phyloP scores from a whole-genome alignment of 192 early-diverging fungal genomes.

The Coemansia sp. region DNA sequence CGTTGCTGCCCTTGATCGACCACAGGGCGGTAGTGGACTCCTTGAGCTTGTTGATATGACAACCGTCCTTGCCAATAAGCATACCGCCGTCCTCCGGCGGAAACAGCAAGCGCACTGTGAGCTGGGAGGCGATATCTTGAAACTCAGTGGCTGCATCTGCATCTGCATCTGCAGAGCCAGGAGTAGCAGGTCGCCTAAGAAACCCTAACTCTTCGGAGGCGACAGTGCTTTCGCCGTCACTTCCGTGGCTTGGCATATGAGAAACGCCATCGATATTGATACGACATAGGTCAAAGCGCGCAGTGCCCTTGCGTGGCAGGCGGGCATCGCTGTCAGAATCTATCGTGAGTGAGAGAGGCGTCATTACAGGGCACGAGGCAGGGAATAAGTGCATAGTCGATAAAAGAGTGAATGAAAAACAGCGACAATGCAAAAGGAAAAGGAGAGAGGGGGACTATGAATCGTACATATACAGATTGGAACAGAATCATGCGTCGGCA shows the following conservation, averaged over 20 bases:
- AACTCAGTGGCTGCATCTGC: neutral
- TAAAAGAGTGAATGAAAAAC: neutral
- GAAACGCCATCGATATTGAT: neutral
- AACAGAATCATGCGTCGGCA: neutral
- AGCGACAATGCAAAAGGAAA: neutral
- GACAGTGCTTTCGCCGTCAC: neutral
- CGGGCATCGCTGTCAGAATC: neutral
- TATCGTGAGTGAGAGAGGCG: neutral
- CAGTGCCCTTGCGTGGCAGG: neutral
- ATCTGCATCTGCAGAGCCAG: neutral
- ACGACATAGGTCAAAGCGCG: neutral
- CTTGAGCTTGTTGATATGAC: slow-evolving; percentile 53
- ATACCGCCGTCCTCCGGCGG: slow-evolving; percentile 45
- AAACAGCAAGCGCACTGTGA: slow-evolving; percentile 37
- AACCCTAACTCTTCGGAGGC: neutral
- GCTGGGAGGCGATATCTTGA: neutral
- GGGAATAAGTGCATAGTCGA: neutral
- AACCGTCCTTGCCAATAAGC: slow-evolving; percentile 49
- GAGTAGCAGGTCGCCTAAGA: neutral
- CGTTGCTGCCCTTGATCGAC: slow-evolving; percentile 31
- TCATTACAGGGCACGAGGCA: neutral
- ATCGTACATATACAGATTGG: neutral
- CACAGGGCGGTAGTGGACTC: slow-evolving; percentile 30
- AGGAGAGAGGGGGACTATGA: neutral
- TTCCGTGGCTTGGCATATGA: neutral